Evolutionary conservation across 2,329 filamentous ascomycete genomes (phyloP), one percentile per base, ranked within the genome.

Genomic region (Cladosporium sp.): DNA sequence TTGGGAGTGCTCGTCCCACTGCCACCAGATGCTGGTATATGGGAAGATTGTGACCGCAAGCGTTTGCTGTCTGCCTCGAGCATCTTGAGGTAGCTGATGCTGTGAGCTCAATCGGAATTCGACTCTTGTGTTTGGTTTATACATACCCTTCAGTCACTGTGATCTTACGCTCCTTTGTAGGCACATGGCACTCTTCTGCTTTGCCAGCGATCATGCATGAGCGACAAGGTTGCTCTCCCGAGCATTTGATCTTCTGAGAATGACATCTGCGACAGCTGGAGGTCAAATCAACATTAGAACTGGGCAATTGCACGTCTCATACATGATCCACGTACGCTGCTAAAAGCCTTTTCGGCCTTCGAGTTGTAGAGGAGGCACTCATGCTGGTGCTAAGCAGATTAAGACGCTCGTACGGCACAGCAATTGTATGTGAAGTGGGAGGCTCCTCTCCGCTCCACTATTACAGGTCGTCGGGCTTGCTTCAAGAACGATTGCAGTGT

Each of bases 241-340:
- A 65, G 53, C 65, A 67, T 51, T 66, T 66, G 50, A 65, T 67
- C 59, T 67, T 67, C 20, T 67, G 65, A 7, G 57, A 60, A 47
- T 67, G 64, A 51, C 65, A 67, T 53, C 64, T 44, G 17, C 62
- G 55, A 20, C 65, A 67, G 34, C 63, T 66, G 47, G 22, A 28
- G 1, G 6, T 4, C 12, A 44, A 32, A 45, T 4, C 12, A 44
- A 32, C 25, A 9, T 32, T 32, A 32, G 28, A 9, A 9, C 28
- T 32, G 28, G 2, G 9, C 28, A 32, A 7, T 9, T 10, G 8
- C 28, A 28, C 12, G 6, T n/a, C 25, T 17, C 17, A 5, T n/a
- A n/a, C 24, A 24, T 34, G 15, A 17, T 17, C 13, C 12, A 25
- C 51, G 34, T 35, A 55, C 52, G 52, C 52, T 55, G 52, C 52